Conservation (phyloP, 2,329 filamentous ascomycete species). For the Xylariaceae sp. region DNA sequence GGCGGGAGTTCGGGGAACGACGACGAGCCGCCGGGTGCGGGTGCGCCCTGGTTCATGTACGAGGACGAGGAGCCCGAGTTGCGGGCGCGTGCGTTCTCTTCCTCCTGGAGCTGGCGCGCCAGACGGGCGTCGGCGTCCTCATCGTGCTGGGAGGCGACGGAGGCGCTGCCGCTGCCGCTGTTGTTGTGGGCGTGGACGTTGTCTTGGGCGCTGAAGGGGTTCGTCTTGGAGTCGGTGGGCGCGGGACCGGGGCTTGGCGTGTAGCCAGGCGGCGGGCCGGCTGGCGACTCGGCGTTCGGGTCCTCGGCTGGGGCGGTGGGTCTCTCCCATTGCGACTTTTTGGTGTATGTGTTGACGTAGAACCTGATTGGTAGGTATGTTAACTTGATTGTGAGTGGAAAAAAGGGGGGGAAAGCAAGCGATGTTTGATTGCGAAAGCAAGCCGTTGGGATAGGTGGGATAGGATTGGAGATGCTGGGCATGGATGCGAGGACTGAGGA, state of each 20-base stretch:
- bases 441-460: background rate
- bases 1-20: conserved; percentile 39
- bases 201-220: conserved; percentile 55
- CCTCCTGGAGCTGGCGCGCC: conserved; percentile 73
- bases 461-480: background rate
- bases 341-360: conserved; percentile 85
- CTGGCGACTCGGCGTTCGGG: conserved; percentile 40
- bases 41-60: conserved; percentile 21
- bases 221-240: conserved; percentile 57
- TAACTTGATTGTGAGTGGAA: conserved; percentile 2
- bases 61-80: conserved; percentile 27
- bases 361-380: conserved; percentile 52
- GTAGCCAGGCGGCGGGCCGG: conserved; percentile 66
- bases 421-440: background rate
- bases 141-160: conserved; percentile 27
- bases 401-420: background rate
- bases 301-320: conserved; percentile 64
- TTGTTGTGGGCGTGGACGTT: background rate
- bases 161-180: background rate
- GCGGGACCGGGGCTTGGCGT: conserved; percentile 42
- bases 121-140: conserved; percentile 42
- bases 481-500: too few species aligned
- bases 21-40: conserved; percentile 19
- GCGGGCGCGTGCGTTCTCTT: conserved; percentile 62
- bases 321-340: conserved; percentile 85